Base-by-base conservation (phyloP, 129 eudicot species). In the Artemisia tridentata region DNA sequence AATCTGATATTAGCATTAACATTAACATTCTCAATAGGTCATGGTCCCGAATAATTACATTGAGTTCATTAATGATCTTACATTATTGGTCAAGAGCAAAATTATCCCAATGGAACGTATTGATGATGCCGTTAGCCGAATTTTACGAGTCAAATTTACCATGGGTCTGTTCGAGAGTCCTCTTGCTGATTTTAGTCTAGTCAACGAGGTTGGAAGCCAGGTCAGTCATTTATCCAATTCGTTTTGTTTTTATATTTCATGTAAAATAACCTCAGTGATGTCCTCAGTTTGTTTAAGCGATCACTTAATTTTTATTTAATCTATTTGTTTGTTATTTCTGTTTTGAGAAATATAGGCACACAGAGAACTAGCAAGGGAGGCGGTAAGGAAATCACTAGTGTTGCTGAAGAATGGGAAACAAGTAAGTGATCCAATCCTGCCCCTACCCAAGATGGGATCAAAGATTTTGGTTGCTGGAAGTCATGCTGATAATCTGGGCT, bases 151-250 rank as follows among this genome's bases (percentile, higher is more conserved):
- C 34, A 91, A 91, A 82, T 91, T 91, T 75, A 84, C 80, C 29
- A 57, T 84, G 88, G 97, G 97, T 15, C 80, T 91, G 50, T 91
- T 91, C 38, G 97, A 91, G 81, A 84, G 82, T 54, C 97, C 97
- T 59, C 84, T 86, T 65, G 86, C 89, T 62, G 97, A 91, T 79
- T 83, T 81, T 72, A 84, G 88, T 74, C 79, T 80, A 66, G 86
- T 76, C 20, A 79, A 91, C 73, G 88, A 88, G 75, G 85, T 88
- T 18, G 92, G 97, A 57, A 91, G 87, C 74, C 85, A 85, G 92
- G 97, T 84, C 43, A 70, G 87, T 75, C 17, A 25, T 13, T 53
- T 25, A 62, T 29, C 18, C 31, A 48, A 15, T 21, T 68, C 17
- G 38, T 38, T 19, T 34, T 51, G 7, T 16, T 61, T 25, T 34